A percentile compares a stretch with the other conserved stretches of the same genome.
Conservation (phyloP, 73 alveolate genomes). For the Paramecium bursaria region DNA sequence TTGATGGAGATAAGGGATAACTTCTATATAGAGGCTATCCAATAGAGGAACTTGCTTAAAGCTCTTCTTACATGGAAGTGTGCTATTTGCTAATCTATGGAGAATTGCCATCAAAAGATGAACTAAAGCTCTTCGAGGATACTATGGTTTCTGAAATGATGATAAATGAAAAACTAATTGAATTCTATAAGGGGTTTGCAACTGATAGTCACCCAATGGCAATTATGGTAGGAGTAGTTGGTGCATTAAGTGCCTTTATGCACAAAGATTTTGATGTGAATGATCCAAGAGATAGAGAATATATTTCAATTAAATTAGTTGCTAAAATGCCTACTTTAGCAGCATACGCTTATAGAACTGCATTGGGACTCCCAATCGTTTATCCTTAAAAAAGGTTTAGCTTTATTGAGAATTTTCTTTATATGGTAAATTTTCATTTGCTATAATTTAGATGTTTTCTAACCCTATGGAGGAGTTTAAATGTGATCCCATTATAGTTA, state of each 20-base stretch:
- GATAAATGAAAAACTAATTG: constrained; percentile 87
- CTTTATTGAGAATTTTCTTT: constrained; percentile 85
- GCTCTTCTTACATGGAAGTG: constrained; percentile 84
- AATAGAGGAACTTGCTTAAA: constrained; percentile 84
- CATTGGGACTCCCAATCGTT: constrained; percentile 87
- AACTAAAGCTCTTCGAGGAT: constrained; percentile 78
- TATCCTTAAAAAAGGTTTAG: constrained; percentile 78
- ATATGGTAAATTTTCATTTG: constrained; percentile 69
- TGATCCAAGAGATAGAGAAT: constrained; percentile 83
- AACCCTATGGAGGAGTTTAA: constrained; percentile 87
- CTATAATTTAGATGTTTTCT: constrained; percentile 73
- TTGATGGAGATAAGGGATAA: constrained; percentile 90
- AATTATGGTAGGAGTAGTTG: constrained; percentile 88
- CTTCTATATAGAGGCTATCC: constrained; percentile 90
- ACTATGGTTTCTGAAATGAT: constrained; percentile 83
- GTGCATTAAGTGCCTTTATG: constrained; percentile 86
- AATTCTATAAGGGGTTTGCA: constrained; percentile 87
- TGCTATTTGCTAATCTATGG: constrained; percentile 91
- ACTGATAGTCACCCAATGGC: constrained; percentile 92
- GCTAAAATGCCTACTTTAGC: constrained; percentile 93
- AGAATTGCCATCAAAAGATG: constrained; percentile 80
- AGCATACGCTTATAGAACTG: constrained; percentile 86
- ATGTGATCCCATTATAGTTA: constrained; percentile 80
- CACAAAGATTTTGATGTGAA: constrained; percentile 74
- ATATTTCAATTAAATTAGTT: constrained; percentile 81